These are phyloP conservation scores for Biscogniauxia marginata DNA, from an alignment of 2,329 filamentous ascomycete species.

Conservation along the genomic window DNA sequence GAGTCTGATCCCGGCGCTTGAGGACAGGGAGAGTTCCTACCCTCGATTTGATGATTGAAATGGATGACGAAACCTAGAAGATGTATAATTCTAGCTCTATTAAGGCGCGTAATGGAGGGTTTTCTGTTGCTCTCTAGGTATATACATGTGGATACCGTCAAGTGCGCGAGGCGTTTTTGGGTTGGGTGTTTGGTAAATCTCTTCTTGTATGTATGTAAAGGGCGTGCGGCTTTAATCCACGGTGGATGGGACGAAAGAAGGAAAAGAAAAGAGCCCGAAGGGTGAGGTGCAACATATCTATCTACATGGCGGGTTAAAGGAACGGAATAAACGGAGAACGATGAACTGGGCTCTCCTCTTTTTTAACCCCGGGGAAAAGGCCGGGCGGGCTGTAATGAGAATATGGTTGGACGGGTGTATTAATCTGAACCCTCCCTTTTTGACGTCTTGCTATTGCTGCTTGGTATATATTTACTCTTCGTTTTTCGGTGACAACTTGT, in stretches of 20 bases:
- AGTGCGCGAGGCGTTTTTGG: neutral
- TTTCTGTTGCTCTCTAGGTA: neutral
- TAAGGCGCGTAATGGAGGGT: neutral
- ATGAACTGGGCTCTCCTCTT: neutral
- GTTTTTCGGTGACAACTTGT: no score
- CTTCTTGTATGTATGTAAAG: neutral
- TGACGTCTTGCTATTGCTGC: neutral
- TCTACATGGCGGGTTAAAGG: no score
- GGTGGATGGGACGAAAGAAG: neutral
- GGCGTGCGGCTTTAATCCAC: neutral
- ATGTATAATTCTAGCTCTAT: neutral
- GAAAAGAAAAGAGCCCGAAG: neutral
- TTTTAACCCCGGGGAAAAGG: no score
- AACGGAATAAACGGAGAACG: no score
- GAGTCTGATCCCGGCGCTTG: constrained; percentile 51
- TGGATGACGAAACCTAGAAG: neutral
- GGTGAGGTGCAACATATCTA: no score
- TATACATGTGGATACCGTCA: neutral
- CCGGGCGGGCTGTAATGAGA: neutral
- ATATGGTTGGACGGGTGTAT: neutral
- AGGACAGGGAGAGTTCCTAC: neutral
- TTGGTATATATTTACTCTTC: neutral
- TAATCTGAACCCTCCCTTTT: neutral
- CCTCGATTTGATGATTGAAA: constrained; percentile 3
- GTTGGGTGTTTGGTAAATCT: neutral